These are phyloP conservation scores for Ceratocystis cacaofunesta DNA, from an alignment of 2,329 filamentous ascomycete species.

Conservation along the genomic window DNA sequence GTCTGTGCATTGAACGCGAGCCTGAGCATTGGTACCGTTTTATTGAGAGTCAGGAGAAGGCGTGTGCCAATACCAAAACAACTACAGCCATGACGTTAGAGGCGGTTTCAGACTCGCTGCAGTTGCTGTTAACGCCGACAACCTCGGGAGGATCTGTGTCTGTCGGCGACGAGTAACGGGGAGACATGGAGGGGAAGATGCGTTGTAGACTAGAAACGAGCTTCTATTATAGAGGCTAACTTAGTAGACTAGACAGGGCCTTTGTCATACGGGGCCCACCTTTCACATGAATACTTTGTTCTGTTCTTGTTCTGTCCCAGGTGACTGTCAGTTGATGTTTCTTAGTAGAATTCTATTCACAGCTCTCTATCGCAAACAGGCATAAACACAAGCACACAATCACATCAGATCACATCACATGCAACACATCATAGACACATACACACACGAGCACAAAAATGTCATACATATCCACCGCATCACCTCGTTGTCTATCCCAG, in stretches of 20 bases:
- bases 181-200: background rate
- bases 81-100: background rate
- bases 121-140: constrained; percentile 7
- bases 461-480: background rate
- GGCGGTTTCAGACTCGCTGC: constrained; percentile 2
- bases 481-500: constrained; percentile 10
- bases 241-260: too few species aligned
- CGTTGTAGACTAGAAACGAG: too few species aligned
- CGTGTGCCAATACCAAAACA: constrained; percentile 35
- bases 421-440: background rate
- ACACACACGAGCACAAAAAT: background rate
- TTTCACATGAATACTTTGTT: background rate
- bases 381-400: background rate
- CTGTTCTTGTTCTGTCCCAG: background rate
- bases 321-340: constrained; percentile 1
- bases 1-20: constrained; percentile 42
- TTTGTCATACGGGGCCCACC: background rate
- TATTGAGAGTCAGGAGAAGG: constrained; percentile 45
- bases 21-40: constrained; percentile 51
- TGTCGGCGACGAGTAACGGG: constrained; percentile 24
- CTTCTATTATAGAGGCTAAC: too few species aligned
- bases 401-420: background rate
- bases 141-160: constrained; percentile 17
- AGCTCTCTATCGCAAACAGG: background rate
- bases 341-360: constrained; percentile 1